Conservation (phyloP, 306 rosid genomes). For the Macrotyloma uniflorum region DNA sequence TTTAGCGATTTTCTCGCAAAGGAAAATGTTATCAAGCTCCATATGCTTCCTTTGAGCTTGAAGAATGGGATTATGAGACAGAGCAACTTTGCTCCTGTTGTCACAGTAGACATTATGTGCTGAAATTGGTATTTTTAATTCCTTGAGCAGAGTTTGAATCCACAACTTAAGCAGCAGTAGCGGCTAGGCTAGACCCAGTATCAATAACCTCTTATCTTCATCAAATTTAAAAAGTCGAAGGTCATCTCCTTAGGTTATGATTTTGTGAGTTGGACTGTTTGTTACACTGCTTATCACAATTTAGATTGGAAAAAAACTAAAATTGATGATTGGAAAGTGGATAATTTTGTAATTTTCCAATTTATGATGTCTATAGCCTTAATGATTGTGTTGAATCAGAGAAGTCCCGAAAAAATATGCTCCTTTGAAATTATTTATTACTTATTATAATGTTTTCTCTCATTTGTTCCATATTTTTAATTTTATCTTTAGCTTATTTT, state of each 20-base stretch:
- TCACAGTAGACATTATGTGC: too few relatives aligned
- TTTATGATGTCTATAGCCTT: background rate
- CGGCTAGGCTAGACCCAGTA: background rate
- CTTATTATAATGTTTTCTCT: background rate
- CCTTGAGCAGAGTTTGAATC: too few relatives aligned
- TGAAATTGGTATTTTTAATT: too few relatives aligned
- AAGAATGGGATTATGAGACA: too few relatives aligned
- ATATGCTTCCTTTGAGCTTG: too few relatives aligned
- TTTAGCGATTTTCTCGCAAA: too few relatives aligned
- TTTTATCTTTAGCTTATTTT: background rate
- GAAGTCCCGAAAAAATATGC: background rate
- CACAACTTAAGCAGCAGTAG: too few relatives aligned
- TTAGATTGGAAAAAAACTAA: conserved; percentile 16
- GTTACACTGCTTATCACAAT: background rate
- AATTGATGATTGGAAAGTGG: background rate
- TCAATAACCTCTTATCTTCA: background rate
- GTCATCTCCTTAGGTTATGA: background rate
- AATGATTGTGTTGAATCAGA: background rate
- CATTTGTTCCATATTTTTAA: background rate
- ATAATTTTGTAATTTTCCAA: background rate
- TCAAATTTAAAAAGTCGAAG: background rate
- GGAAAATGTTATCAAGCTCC: too few relatives aligned
- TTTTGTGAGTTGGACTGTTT: conserved; percentile 6
- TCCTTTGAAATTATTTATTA: background rate
- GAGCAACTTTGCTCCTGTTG: too few relatives aligned